Evolutionary conservation across 805 yeast species (phyloP), one percentile per base, ranked within the genome.

Genomic region (Schizosaccharomyces octosporus): DNA sequence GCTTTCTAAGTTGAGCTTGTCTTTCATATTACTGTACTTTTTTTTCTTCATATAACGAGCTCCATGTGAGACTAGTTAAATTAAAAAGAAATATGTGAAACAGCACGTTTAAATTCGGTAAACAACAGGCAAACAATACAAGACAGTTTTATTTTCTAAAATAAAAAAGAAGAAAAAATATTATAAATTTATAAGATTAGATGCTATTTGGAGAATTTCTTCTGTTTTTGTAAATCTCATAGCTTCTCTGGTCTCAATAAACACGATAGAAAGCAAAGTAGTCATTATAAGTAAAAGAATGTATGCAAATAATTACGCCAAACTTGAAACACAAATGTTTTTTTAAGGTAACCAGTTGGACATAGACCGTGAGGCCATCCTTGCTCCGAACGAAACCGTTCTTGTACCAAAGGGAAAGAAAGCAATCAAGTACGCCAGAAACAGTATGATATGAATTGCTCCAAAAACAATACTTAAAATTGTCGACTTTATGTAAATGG

Each of bases 371-470:
- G 60, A 36, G 27, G 48, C 60, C 31, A 57, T 57, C 11, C 60
- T 2, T 13, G 48, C 19, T 0, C 83, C 77, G 70, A 81, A 74
- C 64, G 78, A 72, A 59, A 83, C 67, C 1, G 94, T 84, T 64
- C 85, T 84, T 0, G 90, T 85, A 13, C 98, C 98, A 73, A 89
- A 85, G 15, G 98, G 98, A 78, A 93, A 90, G 71, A 93, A 93
- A 67, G 95, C 85, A 54, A 90, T 76, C 0, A 93, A 83, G 70
- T 93, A 93, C 76, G 89, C 89, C 4, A 87, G 67, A n/a, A 93
- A 88, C 1, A 96, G 90, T 62, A 93, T 71, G 7, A 89, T 74
- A 71, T 93, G 97, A 11, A 85, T 71, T 1, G 84, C 71, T 55
- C 93, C 84, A 41, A 87, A 81, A 13, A 87, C 68, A 11, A 93